Base-by-base conservation (phyloP, 139 green algal species). In the Mychonastes homosphaera region DNA sequence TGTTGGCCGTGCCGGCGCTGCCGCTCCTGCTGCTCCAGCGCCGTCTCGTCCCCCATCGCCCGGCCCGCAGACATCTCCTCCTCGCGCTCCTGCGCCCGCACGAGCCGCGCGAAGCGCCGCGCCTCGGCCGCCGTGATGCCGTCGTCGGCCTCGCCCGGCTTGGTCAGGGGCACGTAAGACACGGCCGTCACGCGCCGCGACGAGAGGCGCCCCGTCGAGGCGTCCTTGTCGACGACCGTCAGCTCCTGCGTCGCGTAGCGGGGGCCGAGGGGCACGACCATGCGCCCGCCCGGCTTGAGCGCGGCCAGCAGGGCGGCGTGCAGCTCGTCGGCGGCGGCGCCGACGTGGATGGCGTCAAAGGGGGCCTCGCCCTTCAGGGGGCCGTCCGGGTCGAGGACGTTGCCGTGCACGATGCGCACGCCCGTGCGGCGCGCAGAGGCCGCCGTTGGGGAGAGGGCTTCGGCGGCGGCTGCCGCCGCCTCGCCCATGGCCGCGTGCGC, bases 281-380 rank as follows among this genome's bases (percentile, higher is more conserved):
- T 79, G 23, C 84, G 63, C 2, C 86, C 86, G 1, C 82, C 82
- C 0, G 68, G 64, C 10, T 68, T 69, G 32, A 95, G 74, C 58
- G 80, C 73, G 32, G 76, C 54, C 55, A 87, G 56, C 63, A 90
- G 66, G 21, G 63, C 67, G 29, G 76, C 35, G 2, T 87, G 90
- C 33, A 94, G 57, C 23, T 73, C 54, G 10, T 75, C 71, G 1
- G 88, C 86, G 36, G 88, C 89, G 19, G 91, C 90, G 6, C 91
- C 91, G 28, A 95, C 91, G 67, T 98, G 91, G 45, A 98, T 97
- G 58, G 83, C 86, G 47, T 93, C 78, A 70, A 92, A 98, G 0
- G 72, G 72, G 1, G 48, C 77, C 36, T 79, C 67, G 9, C 52
- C 12, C 3, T 58, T 50, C 43, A 87, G 68, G 23, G 72, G 45